Percentiles rank a stretch among this genome's conserved stretches.
These are phyloP conservation scores for Barnettozyma sp. DNA, from an alignment of 805 yeast species.

Conservation along the genomic window DNA sequence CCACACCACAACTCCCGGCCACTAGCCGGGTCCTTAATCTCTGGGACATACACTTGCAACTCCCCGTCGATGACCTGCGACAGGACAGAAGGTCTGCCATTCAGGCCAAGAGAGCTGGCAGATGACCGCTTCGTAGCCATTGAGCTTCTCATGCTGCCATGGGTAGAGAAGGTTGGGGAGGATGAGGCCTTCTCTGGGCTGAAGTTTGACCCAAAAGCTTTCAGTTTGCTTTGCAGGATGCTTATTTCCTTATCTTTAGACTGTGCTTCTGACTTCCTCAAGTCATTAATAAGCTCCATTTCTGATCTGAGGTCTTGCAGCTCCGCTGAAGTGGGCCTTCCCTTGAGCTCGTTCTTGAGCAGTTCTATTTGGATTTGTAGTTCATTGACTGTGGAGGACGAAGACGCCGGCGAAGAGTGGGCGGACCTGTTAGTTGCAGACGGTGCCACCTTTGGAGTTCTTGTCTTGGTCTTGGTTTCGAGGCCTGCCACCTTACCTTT, in stretches of 20 bases:
- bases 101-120: constrained; percentile 1
- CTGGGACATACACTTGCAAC: constrained; percentile 46
- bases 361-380: constrained; percentile 21
- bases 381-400: constrained; percentile 23
- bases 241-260: constrained; percentile 23
- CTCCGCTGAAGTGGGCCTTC: constrained; percentile 37
- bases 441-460: too few species aligned
- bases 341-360: constrained; percentile 21
- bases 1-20: constrained; percentile 89
- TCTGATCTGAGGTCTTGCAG: constrained; percentile 40
- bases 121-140: not conserved
- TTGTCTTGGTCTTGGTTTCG: not conserved
- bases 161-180: constrained; percentile 1
- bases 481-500: constrained; percentile 17
- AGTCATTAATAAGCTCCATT: constrained; percentile 33
- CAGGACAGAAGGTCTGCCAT: constrained; percentile 21
- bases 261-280: constrained; percentile 26
- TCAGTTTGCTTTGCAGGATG: constrained; percentile 16
- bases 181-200: not conserved
- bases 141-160: constrained; percentile 1
- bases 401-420: too few species aligned
- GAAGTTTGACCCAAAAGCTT: not conserved
- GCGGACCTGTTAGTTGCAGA: too few species aligned
- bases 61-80: constrained; percentile 29
- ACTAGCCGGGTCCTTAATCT: constrained; percentile 53